phyloP scores from a whole-genome alignment of 2,329 filamentous ascomycete genomes.

The Pseudogymnoascus sp. region DNA sequence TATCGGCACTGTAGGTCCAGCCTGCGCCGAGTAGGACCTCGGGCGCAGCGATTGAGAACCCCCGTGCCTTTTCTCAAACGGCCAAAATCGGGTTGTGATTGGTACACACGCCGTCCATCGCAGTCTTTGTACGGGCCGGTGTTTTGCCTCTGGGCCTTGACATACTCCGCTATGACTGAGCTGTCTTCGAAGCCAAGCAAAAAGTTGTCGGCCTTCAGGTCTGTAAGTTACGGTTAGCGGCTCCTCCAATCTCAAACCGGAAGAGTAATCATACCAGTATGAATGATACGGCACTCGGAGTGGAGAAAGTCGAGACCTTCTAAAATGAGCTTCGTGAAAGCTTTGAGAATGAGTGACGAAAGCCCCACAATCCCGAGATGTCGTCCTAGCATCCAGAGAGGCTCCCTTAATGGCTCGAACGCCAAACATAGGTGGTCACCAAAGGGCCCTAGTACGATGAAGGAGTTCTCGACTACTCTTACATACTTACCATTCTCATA shows the following conservation, averaged over 20 bases:
- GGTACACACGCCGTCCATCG: background rate
- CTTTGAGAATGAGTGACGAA: slow-evolving; percentile 14
- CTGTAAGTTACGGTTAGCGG: background rate
- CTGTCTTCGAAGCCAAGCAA: background rate
- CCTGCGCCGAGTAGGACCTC: background rate
- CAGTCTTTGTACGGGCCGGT: background rate
- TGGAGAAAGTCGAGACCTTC: slow-evolving; percentile 17
- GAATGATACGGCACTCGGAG: slow-evolving; percentile 18
- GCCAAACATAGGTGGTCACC: slow-evolving; percentile 15
- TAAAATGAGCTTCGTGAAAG: slow-evolving; percentile 11
- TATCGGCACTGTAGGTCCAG: background rate
- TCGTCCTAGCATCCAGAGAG: slow-evolving; percentile 13
- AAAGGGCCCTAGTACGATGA: slow-evolving; percentile 3
- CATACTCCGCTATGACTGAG: background rate
- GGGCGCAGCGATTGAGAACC: background rate
- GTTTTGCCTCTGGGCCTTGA: background rate
- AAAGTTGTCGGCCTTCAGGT: background rate
- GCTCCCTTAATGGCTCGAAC: slow-evolving; percentile 15
- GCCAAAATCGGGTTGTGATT: background rate
- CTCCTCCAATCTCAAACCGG: background rate
- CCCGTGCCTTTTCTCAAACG: background rate
- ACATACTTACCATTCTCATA: background rate
- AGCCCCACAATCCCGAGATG: slow-evolving; percentile 3
- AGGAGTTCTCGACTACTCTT: background rate
- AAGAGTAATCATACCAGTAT: slow-evolving; percentile 14